Conservation (phyloP, 306 rosid species). For the Prunus davidiana region DNA sequence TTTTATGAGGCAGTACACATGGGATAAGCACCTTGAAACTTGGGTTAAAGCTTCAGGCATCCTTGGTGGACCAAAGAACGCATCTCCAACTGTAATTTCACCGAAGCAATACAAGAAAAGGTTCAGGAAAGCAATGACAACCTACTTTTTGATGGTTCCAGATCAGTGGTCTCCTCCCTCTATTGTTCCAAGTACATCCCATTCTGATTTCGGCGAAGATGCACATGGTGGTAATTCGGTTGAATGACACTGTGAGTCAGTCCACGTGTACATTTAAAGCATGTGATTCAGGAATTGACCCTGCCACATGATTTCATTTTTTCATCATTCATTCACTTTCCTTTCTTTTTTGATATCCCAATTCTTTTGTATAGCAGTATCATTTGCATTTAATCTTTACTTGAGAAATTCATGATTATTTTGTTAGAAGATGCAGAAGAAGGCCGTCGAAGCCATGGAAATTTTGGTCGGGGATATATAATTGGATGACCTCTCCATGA, state of each 20-base stretch:
- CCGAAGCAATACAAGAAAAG: conserved; percentile 93
- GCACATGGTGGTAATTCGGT: conserved; percentile 40
- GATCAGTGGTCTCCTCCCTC: conserved; percentile 90
- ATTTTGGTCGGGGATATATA: conserved; percentile 48
- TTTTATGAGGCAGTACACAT: conserved; percentile 96
- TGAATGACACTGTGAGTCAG: conserved; percentile 43
- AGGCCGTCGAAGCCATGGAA: conserved; percentile 49
- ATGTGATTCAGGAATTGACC: conserved; percentile 33
- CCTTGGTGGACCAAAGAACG: conserved; percentile 90
- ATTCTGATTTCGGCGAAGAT: conserved; percentile 65
- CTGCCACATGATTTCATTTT: conserved; percentile 21
- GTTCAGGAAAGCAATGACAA: conserved; percentile 95
- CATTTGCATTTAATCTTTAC: conserved; percentile 30
- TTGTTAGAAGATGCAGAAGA: conserved; percentile 44
- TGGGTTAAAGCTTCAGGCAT: conserved; percentile 98
- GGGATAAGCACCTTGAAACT: conserved; percentile 99
- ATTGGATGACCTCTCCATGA: conserved; percentile 65
- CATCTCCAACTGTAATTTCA: conserved; percentile 88
- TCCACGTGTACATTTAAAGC: conserved; percentile 32
- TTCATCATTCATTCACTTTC: conserved; percentile 9
- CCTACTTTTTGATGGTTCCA: conserved; percentile 95
- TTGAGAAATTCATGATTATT: conserved; percentile 33
- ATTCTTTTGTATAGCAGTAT: conserved; percentile 43
- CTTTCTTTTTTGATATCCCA: conserved; percentile 5
- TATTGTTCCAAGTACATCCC: conserved; percentile 52